phyloP scores from a whole-genome alignment of 768 basidiomycete species.

The Boletus tomentosulus region DNA sequence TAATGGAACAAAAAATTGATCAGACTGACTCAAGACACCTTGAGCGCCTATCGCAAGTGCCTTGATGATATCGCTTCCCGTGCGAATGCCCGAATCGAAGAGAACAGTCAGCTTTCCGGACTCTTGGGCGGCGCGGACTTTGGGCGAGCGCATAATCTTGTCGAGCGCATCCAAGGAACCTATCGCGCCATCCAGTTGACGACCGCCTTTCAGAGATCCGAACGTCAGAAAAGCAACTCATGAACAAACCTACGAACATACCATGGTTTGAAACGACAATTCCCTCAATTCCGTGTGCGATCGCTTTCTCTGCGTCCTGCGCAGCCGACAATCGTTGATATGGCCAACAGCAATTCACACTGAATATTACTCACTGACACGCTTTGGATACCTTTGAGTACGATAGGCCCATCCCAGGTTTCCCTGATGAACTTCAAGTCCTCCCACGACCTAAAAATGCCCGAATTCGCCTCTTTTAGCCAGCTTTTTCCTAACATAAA shows the following conservation, averaged over 20 bases:
- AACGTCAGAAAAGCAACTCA: background rate
- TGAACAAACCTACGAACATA: conserved; percentile 15
- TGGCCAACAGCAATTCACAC: background rate
- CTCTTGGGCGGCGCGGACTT: conserved; percentile 52
- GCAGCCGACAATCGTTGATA: background rate
- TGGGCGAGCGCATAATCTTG: conserved; percentile 58
- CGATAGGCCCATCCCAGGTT: conserved; percentile 47
- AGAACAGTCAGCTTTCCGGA: conserved; percentile 62
- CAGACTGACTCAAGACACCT: conserved; percentile 40
- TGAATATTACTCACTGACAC: conserved; percentile 6
- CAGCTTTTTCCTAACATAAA: conserved; percentile 36
- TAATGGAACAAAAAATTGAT: background rate
- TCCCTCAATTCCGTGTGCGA: conserved; percentile 62
- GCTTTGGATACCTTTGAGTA: conserved; percentile 44
- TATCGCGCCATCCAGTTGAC: conserved; percentile 77
- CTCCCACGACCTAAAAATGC: conserved; percentile 42
- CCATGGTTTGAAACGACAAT: conserved; percentile 83
- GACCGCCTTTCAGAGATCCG: conserved; percentile 45
- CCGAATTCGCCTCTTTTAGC: conserved; percentile 37
- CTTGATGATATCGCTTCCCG: conserved; percentile 50
- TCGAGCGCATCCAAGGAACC: conserved; percentile 69
- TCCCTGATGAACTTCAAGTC: conserved; percentile 40
- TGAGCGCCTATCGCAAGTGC: conserved; percentile 57
- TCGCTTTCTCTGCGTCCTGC: conserved; percentile 50
- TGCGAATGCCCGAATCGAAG: conserved; percentile 60